These are phyloP conservation scores for Phytophthora boehmeriae DNA, from an alignment of 352 stramenopile genomes.

Conservation along the genomic window DNA sequence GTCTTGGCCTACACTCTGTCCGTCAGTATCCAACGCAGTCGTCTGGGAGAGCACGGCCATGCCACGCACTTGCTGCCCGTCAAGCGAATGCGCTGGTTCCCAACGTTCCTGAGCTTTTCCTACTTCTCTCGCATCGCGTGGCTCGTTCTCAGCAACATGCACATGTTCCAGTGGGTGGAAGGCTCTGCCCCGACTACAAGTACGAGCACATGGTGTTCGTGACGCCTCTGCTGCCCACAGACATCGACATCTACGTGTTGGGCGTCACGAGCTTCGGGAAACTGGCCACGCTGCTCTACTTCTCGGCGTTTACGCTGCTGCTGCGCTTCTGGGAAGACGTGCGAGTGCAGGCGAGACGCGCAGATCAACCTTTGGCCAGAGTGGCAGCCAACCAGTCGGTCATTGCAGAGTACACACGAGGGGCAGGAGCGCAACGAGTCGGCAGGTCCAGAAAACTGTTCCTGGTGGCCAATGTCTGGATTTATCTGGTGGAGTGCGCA, in stretches of 20 bases:
- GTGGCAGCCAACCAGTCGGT: constrained; percentile 76
- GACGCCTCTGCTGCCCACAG: constrained; percentile 66
- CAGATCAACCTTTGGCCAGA: constrained; percentile 62
- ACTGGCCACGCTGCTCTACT: constrained; percentile 80
- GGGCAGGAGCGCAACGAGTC: constrained; percentile 47
- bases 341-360: constrained; percentile 50
- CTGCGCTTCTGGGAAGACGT: constrained; percentile 86
- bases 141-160: constrained; percentile 80
- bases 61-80: constrained; percentile 80
- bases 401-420: constrained; percentile 73
- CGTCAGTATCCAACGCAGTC: constrained; percentile 70
- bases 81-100: constrained; percentile 86
- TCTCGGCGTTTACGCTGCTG: constrained; percentile 82
- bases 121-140: constrained; percentile 77
- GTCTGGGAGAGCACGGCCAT: constrained; percentile 81
- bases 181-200: constrained; percentile 42
- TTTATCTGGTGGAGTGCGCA: constrained; percentile 77
- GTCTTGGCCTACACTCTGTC: constrained; percentile 76
- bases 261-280: constrained; percentile 79
- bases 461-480: constrained; percentile 83
- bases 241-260: constrained; percentile 86
- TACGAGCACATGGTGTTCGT: constrained; percentile 82
- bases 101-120: constrained; percentile 75
- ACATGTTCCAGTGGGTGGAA: constrained; percentile 84
- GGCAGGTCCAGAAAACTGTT: constrained; percentile 66